Conservation (phyloP, 208 protist genomes). For the Novymonas esmeraldas region DNA sequence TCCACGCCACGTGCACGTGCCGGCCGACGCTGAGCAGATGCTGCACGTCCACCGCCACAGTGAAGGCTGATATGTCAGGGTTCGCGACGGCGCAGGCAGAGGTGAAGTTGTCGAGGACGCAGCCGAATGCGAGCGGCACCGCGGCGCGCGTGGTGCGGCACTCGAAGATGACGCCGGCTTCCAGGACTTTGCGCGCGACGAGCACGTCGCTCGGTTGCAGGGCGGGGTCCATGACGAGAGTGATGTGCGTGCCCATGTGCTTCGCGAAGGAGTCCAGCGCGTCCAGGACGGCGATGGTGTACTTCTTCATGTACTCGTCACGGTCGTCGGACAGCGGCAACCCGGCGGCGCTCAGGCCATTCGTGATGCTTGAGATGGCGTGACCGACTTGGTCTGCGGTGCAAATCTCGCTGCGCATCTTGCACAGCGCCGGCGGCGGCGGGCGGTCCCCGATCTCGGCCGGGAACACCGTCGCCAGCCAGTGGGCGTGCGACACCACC, state of each 20-base stretch:
- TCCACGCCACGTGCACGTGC: constrained; percentile 48
- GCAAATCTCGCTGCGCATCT: constrained; percentile 38
- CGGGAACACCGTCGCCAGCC: constrained; percentile 64
- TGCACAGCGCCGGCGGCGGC: constrained; percentile 31
- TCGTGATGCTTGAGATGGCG: constrained; percentile 39
- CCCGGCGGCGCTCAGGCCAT: constrained; percentile 28
- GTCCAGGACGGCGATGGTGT: constrained; percentile 43
- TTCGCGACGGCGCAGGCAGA: constrained; percentile 39
- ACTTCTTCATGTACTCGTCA: constrained; percentile 57
- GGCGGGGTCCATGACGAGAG: constrained; percentile 54
- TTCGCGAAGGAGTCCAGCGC: constrained; percentile 49
- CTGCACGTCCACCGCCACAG: constrained; percentile 59
- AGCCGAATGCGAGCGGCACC: constrained; percentile 66
- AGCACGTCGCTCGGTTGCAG: constrained; percentile 39
- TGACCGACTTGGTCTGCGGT: constrained; percentile 49
- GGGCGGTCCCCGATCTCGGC: constrained; percentile 34
- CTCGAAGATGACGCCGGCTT: constrained; percentile 48
- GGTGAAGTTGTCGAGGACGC: constrained; percentile 68
- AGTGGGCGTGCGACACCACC: constrained; percentile 73
- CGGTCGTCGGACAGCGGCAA: constrained; percentile 35
- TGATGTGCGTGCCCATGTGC: constrained; percentile 46
- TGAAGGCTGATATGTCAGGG: constrained; percentile 47
- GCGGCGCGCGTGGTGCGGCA: constrained; percentile 30
- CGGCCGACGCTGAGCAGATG: constrained; percentile 38
- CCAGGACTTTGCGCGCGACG: constrained; percentile 34